phyloP scores from a whole-genome alignment of 371 early-diverging fungal species.

The Mortierella sp. region DNA sequence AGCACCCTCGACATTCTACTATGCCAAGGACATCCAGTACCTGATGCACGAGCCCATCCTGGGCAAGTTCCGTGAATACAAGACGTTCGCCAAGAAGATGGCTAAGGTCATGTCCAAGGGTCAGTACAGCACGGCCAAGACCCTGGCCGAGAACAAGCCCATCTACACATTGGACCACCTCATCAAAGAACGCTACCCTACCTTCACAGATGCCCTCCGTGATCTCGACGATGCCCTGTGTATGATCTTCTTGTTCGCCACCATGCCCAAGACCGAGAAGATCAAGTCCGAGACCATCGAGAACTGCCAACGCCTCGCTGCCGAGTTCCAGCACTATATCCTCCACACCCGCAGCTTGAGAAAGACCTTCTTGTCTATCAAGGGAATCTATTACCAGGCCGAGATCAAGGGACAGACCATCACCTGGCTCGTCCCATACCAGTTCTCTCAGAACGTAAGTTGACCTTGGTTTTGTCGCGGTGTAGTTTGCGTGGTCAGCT shows the following conservation, averaged over 20 bases:
- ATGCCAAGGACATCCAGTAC: conserved; percentile 95
- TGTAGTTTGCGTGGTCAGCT: neutral
- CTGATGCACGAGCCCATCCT: conserved; percentile 94
- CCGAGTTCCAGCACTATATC: conserved; percentile 95
- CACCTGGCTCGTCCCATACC: conserved; percentile 97
- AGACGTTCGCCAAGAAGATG: conserved; percentile 87
- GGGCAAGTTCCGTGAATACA: conserved; percentile 91
- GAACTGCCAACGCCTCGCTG: conserved; percentile 84
- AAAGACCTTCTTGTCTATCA: conserved; percentile 95
- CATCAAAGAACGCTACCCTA: conserved; percentile 96
- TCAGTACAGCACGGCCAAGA: conserved; percentile 82
- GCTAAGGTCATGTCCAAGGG: conserved; percentile 87
- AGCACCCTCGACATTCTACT: conserved; percentile 92
- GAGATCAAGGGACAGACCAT: conserved; percentile 94
- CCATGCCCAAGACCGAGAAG: conserved; percentile 83
- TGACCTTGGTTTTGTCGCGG: neutral
- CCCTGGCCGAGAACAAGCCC: conserved; percentile 82
- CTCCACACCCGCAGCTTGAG: conserved; percentile 83
- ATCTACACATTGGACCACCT: conserved; percentile 92
- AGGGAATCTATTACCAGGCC: conserved; percentile 98
- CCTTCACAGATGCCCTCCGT: conserved; percentile 94
- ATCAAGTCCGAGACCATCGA: conserved; percentile 74
- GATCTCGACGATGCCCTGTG: conserved; percentile 98
- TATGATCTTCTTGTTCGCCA: conserved; percentile 94
- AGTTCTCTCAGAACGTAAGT: conserved; percentile 87